These are phyloP conservation scores for Alternaria sp. DNA, from an alignment of 2,329 filamentous ascomycete genomes.

Conservation along the genomic window DNA sequence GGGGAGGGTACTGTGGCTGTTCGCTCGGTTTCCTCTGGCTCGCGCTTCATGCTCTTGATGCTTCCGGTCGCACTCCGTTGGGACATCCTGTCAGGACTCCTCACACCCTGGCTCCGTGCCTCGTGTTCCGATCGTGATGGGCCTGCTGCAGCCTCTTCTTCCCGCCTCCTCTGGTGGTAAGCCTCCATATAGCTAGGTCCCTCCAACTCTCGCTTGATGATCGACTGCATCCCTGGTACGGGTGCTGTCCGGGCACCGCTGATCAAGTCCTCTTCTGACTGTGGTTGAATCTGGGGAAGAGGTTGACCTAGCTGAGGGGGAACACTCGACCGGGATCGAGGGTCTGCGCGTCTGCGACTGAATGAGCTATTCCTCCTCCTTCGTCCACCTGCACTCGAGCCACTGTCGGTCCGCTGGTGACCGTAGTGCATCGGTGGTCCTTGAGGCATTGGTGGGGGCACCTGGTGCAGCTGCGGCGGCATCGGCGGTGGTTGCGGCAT, in stretches of 20 bases:
- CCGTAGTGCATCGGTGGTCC: constrained; percentile 37
- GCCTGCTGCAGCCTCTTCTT: constrained; percentile 33
- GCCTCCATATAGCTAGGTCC: constrained; percentile 39
- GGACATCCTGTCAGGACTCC: constrained; percentile 46
- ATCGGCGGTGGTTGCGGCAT: constrained; percentile 37
- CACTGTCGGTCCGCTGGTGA: constrained; percentile 47
- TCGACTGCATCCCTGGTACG: constrained; percentile 36
- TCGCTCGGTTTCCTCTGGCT: constrained; percentile 39
- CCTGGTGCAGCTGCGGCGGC: constrained; percentile 38
- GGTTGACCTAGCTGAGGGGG: constrained; percentile 46
- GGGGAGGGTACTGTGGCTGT: constrained; percentile 29
- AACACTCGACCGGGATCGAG: constrained; percentile 45
- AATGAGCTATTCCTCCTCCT: constrained; percentile 46
- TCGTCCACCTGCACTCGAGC: constrained; percentile 36
- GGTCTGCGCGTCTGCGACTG: constrained; percentile 43
- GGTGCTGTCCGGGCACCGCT: constrained; percentile 49
- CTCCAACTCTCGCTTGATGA: constrained; percentile 42
- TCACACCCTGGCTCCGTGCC: constrained; percentile 37
- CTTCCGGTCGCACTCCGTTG: constrained; percentile 47
- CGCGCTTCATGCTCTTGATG: constrained; percentile 46
- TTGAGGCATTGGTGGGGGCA: constrained; percentile 33
- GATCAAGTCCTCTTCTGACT: constrained; percentile 43
- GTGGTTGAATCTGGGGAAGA: constrained; percentile 44
- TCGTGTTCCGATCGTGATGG: constrained; percentile 34
- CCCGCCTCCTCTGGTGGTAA: constrained; percentile 43